phyloP scores from a whole-genome alignment of 805 yeast species.

The Huiozyma naganishii region DNA sequence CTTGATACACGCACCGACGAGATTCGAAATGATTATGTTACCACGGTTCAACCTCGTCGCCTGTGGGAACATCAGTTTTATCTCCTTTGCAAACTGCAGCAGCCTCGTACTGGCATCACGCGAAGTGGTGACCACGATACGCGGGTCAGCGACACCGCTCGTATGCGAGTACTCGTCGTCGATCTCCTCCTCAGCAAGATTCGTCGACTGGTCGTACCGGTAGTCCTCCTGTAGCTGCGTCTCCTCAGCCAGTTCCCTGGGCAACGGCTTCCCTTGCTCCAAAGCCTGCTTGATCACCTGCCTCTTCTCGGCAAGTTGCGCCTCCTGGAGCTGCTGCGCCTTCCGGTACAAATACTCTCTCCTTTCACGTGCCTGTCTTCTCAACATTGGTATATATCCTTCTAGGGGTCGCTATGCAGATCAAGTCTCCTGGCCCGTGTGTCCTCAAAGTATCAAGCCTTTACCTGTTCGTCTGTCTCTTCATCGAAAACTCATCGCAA shows the following conservation, averaged over 20 bases:
- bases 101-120: conserved; percentile 81
- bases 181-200: conserved; percentile 33
- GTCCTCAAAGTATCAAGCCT: no score
- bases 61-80: conserved; percentile 81
- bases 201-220: conserved; percentile 72
- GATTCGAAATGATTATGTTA: conserved; percentile 72
- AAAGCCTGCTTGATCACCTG: conserved; percentile 78
- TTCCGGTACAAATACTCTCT: conserved; percentile 86
- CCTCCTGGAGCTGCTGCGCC: conserved; percentile 83
- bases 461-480: not conserved
- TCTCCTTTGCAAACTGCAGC: conserved; percentile 86
- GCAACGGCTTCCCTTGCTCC: conserved; percentile 82
- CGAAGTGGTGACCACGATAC: conserved; percentile 84
- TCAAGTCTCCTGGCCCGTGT: no score
- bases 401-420: not conserved
- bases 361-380: conserved; percentile 94
- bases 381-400: conserved; percentile 36
- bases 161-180: conserved; percentile 89
- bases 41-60: conserved; percentile 88
- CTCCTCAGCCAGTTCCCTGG: conserved; percentile 88
- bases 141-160: conserved; percentile 84
- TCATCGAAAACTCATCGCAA: not conserved
- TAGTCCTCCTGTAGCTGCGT: conserved; percentile 67
- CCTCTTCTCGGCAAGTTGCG: conserved; percentile 73
- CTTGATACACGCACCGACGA: conserved; percentile 73